Conservation (phyloP, 345 rosid genomes). For the Pistacia vera region DNA sequence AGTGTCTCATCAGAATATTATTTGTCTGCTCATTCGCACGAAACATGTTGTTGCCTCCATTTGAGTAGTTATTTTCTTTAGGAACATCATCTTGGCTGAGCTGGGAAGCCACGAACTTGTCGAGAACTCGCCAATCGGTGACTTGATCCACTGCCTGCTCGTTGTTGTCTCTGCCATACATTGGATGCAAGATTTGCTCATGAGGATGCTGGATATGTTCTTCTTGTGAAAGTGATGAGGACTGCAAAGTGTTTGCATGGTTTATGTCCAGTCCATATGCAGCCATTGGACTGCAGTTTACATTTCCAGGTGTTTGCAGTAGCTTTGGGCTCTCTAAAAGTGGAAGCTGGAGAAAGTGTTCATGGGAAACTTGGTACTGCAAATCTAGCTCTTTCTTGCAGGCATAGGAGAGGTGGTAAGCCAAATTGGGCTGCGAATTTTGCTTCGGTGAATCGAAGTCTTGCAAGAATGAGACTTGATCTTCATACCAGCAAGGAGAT, state of each 20-base stretch:
- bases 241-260: constrained; percentile 34
- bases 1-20: constrained; percentile 28
- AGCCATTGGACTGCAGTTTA: constrained; percentile 28
- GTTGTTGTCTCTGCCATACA: constrained; percentile 21
- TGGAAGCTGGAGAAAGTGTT: constrained; percentile 77
- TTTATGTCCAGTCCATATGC: constrained; percentile 48
- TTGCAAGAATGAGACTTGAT: constrained; percentile 55
- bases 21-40: constrained; percentile 29
- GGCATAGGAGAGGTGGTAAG: constrained; percentile 43
- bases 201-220: constrained; percentile 36
- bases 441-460: constrained; percentile 59
- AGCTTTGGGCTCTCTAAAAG: constrained; percentile 68
- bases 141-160: constrained; percentile 44
- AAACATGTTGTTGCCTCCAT: constrained; percentile 19
- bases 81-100: constrained; percentile 62
- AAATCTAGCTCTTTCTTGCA: constrained; percentile 67
- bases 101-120: constrained; percentile 79
- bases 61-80: constrained; percentile 30
- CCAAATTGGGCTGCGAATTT: constrained; percentile 39
- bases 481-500: constrained; percentile 69
- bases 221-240: constrained; percentile 37
- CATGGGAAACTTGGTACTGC: constrained; percentile 41
- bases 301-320: constrained; percentile 33
- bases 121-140: constrained; percentile 76
- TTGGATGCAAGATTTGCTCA: constrained; percentile 25